These are phyloP conservation scores for Apiospora koreana DNA, from an alignment of 2,329 filamentous ascomycete genomes.

Conservation along the genomic window DNA sequence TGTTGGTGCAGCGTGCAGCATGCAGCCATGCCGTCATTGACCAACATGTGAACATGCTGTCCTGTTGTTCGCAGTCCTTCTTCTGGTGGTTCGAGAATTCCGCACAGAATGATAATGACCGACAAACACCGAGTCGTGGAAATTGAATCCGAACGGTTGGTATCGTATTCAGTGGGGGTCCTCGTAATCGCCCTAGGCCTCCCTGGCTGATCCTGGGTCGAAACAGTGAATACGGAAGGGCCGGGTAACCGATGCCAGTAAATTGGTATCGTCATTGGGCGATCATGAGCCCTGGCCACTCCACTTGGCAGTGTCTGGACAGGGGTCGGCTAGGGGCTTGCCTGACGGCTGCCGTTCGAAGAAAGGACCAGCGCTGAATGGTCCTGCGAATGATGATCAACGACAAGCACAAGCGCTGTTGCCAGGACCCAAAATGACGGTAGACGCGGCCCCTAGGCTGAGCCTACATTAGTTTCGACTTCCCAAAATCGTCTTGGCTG, in stretches of 20 bases:
- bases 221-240: not conserved
- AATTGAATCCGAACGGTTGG: not conserved
- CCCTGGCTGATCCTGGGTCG: not conserved
- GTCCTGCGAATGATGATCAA: not conserved
- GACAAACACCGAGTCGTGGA: not conserved
- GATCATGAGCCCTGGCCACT: not conserved
- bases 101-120: not conserved
- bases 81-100: not conserved
- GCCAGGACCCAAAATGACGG: not conserved
- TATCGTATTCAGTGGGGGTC: not conserved
- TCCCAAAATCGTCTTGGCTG: not conserved
- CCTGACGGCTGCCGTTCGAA: not conserved
- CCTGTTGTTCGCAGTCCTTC: not conserved
- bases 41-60: not conserved
- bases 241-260: not conserved
- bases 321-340: not conserved
- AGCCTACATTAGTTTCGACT: not conserved
- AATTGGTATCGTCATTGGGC: not conserved
- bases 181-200: not conserved
- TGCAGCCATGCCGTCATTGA: not conserved
- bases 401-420: slow-evolving; percentile 2
- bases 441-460: slow-evolving; percentile 1
- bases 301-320: not conserved
- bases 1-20: not conserved
- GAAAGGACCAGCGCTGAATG: not conserved